Evolutionary conservation across 1,284 basidiomycete species (phyloP).

Genomic region (Tilletia caries): DNA sequence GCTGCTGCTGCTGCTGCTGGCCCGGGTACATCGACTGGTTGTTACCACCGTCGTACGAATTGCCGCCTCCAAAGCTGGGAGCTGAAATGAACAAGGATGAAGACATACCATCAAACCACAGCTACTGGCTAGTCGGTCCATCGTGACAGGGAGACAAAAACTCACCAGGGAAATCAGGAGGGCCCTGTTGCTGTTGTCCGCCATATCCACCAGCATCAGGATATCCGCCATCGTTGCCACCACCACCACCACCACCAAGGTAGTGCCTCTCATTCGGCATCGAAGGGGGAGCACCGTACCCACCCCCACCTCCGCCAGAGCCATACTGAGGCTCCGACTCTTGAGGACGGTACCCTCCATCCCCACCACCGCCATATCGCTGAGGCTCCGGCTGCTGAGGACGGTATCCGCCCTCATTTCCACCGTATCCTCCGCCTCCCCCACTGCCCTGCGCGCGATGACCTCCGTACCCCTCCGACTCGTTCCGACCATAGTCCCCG

Average conservation of each 20-base stretch:
- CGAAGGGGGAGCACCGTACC: background rate
- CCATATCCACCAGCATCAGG: background rate
- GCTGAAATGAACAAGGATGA: background rate
- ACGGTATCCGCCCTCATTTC: no score
- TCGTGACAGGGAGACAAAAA: background rate
- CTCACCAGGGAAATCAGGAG: background rate
- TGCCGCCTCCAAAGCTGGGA: background rate
- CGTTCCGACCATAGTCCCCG: background rate
- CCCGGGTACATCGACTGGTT: background rate
- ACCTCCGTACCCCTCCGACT: no score
- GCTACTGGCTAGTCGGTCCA: no score
- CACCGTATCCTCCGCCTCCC: background rate
- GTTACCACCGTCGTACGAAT: background rate
- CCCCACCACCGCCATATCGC: background rate
- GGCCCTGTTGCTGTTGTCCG: background rate
- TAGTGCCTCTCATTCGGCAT: conserved; percentile 11
- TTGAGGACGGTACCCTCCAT: background rate
- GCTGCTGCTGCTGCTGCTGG: background rate
- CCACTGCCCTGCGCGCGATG: background rate
- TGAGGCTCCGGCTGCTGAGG: background rate
- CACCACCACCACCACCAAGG: background rate
- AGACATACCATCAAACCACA: no score
- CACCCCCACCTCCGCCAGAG: background rate
- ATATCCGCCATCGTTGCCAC: background rate
- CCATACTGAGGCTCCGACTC: background rate